Evolutionary conservation across 805 yeast species (phyloP).

Genomic region (Wickerhamiella occidentalis): DNA sequence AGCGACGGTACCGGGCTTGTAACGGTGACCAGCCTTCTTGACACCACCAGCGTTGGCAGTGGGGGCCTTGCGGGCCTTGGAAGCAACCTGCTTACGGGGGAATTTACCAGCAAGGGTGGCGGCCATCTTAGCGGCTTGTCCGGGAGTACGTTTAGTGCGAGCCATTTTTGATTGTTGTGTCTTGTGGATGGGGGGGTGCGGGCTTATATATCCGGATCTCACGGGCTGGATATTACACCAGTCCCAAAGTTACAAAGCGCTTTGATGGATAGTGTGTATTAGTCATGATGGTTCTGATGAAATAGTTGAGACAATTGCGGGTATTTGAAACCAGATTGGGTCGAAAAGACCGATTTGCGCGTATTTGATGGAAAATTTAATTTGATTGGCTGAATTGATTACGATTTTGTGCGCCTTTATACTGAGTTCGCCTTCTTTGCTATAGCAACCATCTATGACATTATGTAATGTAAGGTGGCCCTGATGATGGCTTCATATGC

Average conservation of each 20-base stretch:
- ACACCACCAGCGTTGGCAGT: slow-evolving; percentile 68
- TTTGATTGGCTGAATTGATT: background rate
- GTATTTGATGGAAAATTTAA: background rate
- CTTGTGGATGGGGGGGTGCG: background rate
- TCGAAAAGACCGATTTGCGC: too few species aligned
- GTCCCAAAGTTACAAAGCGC: background rate
- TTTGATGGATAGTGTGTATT: background rate
- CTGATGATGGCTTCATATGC: background rate
- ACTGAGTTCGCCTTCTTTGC: background rate
- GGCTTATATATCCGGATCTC: slow-evolving; percentile 5
- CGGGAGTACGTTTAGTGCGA: slow-evolving; percentile 53
- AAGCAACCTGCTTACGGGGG: slow-evolving; percentile 84
- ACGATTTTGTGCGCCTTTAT: too few species aligned
- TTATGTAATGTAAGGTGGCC: background rate
- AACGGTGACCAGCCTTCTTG: slow-evolving; percentile 87
- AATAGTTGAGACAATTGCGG: background rate
- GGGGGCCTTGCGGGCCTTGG: slow-evolving; percentile 82
- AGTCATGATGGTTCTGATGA: slow-evolving; percentile 4
- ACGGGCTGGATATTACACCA: background rate
- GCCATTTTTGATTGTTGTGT: slow-evolving; percentile 18
- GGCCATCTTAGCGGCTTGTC: slow-evolving; percentile 42
- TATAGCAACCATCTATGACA: background rate
- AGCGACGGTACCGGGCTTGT: slow-evolving; percentile 92
- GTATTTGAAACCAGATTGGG: background rate
- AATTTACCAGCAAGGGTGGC: slow-evolving; percentile 89